Conservation (phyloP, 331 rosid species). For the Malus hybrid region DNA sequence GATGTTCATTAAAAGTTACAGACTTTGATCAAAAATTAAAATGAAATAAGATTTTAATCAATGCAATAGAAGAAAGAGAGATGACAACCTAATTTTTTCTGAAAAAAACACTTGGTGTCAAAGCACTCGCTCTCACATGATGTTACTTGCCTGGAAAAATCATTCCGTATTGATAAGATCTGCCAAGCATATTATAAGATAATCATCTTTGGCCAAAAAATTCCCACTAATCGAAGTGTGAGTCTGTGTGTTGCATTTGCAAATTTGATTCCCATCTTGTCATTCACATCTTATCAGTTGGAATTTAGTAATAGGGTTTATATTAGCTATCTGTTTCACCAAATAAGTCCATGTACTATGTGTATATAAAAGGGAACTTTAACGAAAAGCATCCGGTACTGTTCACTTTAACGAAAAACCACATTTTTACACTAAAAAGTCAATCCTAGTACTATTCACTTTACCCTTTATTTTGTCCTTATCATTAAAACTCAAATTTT, state of each 20-base stretch:
- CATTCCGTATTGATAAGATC: conserved; percentile 25
- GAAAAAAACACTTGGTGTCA: conserved; percentile 6
- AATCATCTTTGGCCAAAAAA: conserved; percentile 19
- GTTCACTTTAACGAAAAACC: too few species aligned
- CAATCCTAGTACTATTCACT: too few species aligned
- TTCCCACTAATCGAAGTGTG: conserved; percentile 25
- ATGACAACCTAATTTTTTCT: too few species aligned
- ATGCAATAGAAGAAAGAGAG: too few species aligned
- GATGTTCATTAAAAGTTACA: too few species aligned
- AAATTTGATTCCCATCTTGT: conserved; percentile 45
- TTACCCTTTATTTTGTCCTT: too few species aligned
- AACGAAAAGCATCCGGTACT: too few species aligned
- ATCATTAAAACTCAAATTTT: too few species aligned
- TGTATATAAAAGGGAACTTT: conserved; percentile 19
- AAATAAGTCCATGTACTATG: conserved; percentile 7
- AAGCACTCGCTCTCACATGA: conserved; percentile 28
- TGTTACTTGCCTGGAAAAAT: conserved; percentile 42
- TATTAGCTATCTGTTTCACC: conserved; percentile 8
- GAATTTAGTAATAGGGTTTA: conserved; percentile 15
- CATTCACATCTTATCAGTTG: conserved; percentile 29
- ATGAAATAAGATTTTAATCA: too few species aligned
- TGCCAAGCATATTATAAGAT: conserved; percentile 10
- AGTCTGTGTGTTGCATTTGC: conserved; percentile 37
- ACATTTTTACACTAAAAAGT: too few species aligned
- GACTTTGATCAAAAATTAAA: too few species aligned